Evolutionary conservation across 2,329 filamentous ascomycete species (phyloP).

Genomic region (Fusarium buxicola): DNA sequence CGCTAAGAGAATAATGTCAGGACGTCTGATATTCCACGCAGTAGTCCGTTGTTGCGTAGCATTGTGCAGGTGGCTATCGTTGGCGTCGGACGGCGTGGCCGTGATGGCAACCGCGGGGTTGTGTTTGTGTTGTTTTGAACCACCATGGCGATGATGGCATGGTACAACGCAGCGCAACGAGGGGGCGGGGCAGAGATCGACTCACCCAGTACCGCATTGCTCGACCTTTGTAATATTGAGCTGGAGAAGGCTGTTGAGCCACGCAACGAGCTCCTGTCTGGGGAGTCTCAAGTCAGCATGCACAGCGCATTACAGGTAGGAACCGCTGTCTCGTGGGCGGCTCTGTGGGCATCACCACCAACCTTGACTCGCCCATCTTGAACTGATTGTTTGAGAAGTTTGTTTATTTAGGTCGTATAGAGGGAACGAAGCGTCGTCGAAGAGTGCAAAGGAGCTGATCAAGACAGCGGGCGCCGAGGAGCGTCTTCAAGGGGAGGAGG

Average conservation of each 20-base stretch:
- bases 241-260: constrained; percentile 97
- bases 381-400: constrained; percentile 36
- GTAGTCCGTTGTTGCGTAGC: neutral
- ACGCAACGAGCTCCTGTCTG: constrained; percentile 95
- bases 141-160: constrained; percentile 31
- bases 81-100: neutral
- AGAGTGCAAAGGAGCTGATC: constrained; percentile 7
- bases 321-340: constrained; percentile 8
- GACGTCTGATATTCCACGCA: neutral
- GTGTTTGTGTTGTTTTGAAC: constrained; percentile 23
- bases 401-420: constrained; percentile 31
- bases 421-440: neutral
- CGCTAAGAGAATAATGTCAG: constrained; percentile 65
- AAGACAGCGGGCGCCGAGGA: constrained; percentile 9
- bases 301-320: neutral
- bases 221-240: constrained; percentile 99
- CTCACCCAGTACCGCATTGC: constrained; percentile 96
- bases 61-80: neutral
- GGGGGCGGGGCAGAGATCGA: constrained; percentile 51
- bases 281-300: constrained; percentile 34
- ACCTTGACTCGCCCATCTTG: constrained; percentile 64
- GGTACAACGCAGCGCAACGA: constrained; percentile 36
- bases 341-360: constrained; percentile 39
- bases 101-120: constrained; percentile 30
- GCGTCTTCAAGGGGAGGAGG: constrained; percentile 12